Percentiles rank a stretch among this genome's conserved stretches.
Conservation (phyloP, 2,329 filamentous ascomycete genomes). For the Sordariomycetes sp. region DNA sequence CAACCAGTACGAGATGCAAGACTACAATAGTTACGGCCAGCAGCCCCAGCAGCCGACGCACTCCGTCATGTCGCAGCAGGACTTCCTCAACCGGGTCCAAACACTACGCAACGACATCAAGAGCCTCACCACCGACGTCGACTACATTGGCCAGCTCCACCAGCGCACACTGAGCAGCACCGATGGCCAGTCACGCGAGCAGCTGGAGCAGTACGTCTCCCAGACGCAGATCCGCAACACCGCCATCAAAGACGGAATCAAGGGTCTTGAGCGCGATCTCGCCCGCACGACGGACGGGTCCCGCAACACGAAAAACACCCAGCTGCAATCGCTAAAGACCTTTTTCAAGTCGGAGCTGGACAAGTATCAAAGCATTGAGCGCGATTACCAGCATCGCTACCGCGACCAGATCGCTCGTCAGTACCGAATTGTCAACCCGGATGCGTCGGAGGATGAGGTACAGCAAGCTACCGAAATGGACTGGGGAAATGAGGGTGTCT, state of each 20-base stretch:
- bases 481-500: conserved; percentile 72
- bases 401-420: conserved; percentile 72
- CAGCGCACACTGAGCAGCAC: conserved; percentile 61
- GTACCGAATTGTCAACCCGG: conserved; percentile 73
- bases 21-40: conserved; percentile 25
- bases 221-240: conserved; percentile 65
- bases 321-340: conserved; percentile 60
- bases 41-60: conserved; percentile 14
- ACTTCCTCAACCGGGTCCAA: conserved; percentile 60
- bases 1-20: conserved; percentile 46
- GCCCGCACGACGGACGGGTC: conserved; percentile 50
- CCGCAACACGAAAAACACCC: conserved; percentile 59
- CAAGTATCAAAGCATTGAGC: conserved; percentile 63
- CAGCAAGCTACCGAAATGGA: conserved; percentile 59
- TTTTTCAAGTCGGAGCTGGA: conserved; percentile 65
- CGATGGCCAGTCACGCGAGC: conserved; percentile 43
- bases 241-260: conserved; percentile 72
- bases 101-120: conserved; percentile 60
- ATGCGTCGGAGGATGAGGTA: conserved; percentile 67
- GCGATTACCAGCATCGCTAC: conserved; percentile 60
- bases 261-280: conserved; percentile 63
- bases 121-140: conserved; percentile 56
- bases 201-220: conserved; percentile 58
- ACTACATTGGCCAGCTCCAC: conserved; percentile 59
- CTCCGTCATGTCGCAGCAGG: conserved; percentile 37